Base-by-base conservation (phyloP, 768 basidiomycete species). In the Mycena vitilis region DNA sequence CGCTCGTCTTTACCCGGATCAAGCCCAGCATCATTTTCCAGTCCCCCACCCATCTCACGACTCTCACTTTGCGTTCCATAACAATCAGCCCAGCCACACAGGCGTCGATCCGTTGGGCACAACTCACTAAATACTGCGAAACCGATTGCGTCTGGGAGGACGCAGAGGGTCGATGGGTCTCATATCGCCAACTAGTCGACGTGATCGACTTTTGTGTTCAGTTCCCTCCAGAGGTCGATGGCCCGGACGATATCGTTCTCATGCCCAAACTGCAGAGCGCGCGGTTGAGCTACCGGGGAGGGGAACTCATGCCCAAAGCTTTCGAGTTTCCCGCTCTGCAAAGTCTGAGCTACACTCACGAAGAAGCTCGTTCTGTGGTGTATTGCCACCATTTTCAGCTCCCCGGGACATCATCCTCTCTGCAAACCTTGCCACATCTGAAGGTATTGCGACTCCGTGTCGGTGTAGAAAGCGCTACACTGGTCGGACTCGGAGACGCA, bases 51-150 rank as follows among this genome's bases (percentile, higher is more conserved):
- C 25, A 15, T 45, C 44, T 58, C 42, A 40, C 38, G 34, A 18
- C 45, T 25, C 57, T 58, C 10, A 9, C 30, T 8, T 22, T 58
- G 8, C 45, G 25, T n/a, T n/a, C 7, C 5, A 40, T 51, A 30
- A 6, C 22, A 36, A 34, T 60, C n/a, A n/a, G 36, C 49, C 4
- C 60, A 10, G 23, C 60, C 34, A 49, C 23, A 40, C 38, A 13
- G 36, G 13, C 9, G 12, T 38, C 22, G 25, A 49, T 60, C 51
- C 60, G 48, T 49, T 60, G 60, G 60, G 15, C n/a, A 38, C 60
- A 60, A 42, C 47, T 60, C 20, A 38, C 36, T 2, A 60, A 49
- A 60, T 60, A 51, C 37, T 40, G 48, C 9, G 60, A 60, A 51
- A 34, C 23, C 48, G 18, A 60, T 9, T 60, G 60, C 60, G 3